These are phyloP conservation scores for Podosphaera xanthii DNA, from an alignment of 2,329 filamentous ascomycete genomes.

Conservation along the genomic window DNA sequence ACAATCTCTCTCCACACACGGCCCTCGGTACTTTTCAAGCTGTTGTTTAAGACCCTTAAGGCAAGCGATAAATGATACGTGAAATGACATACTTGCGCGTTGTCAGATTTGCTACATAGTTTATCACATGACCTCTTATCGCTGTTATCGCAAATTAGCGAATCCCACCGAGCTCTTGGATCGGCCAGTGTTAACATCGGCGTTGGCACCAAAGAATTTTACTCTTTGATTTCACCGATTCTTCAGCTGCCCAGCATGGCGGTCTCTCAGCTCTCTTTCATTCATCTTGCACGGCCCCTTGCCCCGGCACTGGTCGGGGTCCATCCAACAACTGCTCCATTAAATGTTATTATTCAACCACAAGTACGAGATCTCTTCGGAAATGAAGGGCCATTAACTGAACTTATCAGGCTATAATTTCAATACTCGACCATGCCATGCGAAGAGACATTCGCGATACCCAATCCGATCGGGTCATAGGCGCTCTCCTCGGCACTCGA, in stretches of 20 bases:
- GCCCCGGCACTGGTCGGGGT: slow-evolving; percentile 59
- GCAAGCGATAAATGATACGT: too few species aligned
- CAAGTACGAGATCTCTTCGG: slow-evolving; percentile 37
- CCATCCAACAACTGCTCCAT: slow-evolving; percentile 69
- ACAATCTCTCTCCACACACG: too few species aligned
- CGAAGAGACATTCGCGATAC: slow-evolving; percentile 41
- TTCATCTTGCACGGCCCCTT: slow-evolving; percentile 83
- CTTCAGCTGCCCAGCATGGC: slow-evolving; percentile 45
- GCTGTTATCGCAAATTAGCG: slow-evolving; percentile 1
- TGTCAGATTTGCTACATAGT: background rate
- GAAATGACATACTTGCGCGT: too few species aligned
- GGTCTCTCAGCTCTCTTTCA: slow-evolving; percentile 54
- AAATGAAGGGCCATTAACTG: slow-evolving; percentile 3
- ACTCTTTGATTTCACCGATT: background rate
- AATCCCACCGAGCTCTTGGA: background rate
- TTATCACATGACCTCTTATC: background rate
- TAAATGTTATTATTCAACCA: slow-evolving; percentile 85
- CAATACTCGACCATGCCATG: slow-evolving; percentile 79
- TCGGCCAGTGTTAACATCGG: background rate
- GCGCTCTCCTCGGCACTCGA: slow-evolving; percentile 76
- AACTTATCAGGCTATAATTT: slow-evolving; percentile 36
- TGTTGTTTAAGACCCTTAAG: too few species aligned
- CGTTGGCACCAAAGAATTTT: too few species aligned
- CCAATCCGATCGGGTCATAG: slow-evolving; percentile 88
- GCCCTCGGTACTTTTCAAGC: too few species aligned